Evolutionary conservation across 192 early-diverging fungal genomes (phyloP), one percentile per base, ranked within the genome.

Genomic region (Haplosporangium gracile): DNA sequence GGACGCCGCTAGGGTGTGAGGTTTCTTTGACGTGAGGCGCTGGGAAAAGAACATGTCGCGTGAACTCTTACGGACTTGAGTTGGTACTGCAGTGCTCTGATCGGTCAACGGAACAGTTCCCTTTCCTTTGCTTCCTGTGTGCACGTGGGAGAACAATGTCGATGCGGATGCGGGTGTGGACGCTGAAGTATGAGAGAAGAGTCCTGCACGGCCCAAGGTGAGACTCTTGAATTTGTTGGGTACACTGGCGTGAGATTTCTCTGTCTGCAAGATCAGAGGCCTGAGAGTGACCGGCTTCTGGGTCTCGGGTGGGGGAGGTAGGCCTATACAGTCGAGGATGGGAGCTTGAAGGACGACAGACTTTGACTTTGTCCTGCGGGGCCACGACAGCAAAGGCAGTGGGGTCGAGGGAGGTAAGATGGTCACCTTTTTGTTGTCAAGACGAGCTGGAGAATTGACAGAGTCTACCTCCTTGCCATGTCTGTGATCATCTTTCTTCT

Each of bases 381-480:
- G 74, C 80, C 80, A 82, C 2, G 80, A 82, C 6, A 82, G 13
- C 43, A 38, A 70, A 16, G 69, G 26, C 1, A 75, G 68, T 3
- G 80, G 72, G 32, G 40, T 51, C 0, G 40, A n/a, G 11, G 51
- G 70, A 26, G n/a, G 49, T 13, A 43, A 47, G 4, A 10, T 26
- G 20, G 22, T n/a, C 32, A 60, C 36, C 47, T 2, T 26, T 43
- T 60, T 71, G 36, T 2, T 26, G 26, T 32, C 51, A 36, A 53
- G 73, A 32, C 10, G 5, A 18, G 32, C 6, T 10, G 34, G 20
- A 57, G 18, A 24, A 6, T 57, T 29, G 3, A 32, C 75, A 15
- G 29, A 57, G 34, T 13, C 34, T 8, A 10, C 32, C n/a, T 34
- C 68, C 24, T 47, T 70, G 32, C 32, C 32, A 42, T 53, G 43